Conservation (phyloP, 352 stramenopile species). For the Pseudoperonospora humuli region DNA sequence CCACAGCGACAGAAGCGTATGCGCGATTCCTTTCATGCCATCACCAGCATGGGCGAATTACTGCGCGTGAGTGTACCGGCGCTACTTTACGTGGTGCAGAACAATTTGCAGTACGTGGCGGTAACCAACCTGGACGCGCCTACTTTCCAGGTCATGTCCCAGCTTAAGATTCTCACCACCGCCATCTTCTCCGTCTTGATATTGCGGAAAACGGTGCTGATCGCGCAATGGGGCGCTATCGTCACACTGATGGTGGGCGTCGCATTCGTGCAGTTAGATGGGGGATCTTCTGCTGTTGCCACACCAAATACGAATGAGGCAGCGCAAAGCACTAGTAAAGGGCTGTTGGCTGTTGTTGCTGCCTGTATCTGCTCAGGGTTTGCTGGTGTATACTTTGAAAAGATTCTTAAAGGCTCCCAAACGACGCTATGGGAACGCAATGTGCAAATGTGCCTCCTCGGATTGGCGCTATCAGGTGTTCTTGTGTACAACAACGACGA, state of each 20-base stretch:
- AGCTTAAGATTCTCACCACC: slow-evolving; percentile 86
- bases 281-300: slow-evolving; percentile 10
- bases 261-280: slow-evolving; percentile 68
- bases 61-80: slow-evolving; percentile 69
- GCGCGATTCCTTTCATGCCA: slow-evolving; percentile 24
- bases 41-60: slow-evolving; percentile 58
- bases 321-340: slow-evolving; percentile 56
- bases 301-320: slow-evolving; percentile 4
- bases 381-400: slow-evolving; percentile 82
- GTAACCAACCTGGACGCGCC: slow-evolving; percentile 75
- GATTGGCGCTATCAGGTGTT: slow-evolving; percentile 50
- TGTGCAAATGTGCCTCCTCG: slow-evolving; percentile 76
- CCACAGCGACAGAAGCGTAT: slow-evolving; percentile 22
- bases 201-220: slow-evolving; percentile 57
- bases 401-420: slow-evolving; percentile 75
- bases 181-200: slow-evolving; percentile 81
- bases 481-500: slow-evolving; percentile 61
- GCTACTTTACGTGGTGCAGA: slow-evolving; percentile 77
- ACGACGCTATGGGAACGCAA: slow-evolving; percentile 77
- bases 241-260: slow-evolving; percentile 76
- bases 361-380: slow-evolving; percentile 79
- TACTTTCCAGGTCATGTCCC: slow-evolving; percentile 78
- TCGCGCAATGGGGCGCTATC: slow-evolving; percentile 74
- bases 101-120: slow-evolving; percentile 80
- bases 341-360: slow-evolving; percentile 55